phyloP scores from a whole-genome alignment of 352 stramenopile genomes.

The Blastocystis sp. region DNA sequence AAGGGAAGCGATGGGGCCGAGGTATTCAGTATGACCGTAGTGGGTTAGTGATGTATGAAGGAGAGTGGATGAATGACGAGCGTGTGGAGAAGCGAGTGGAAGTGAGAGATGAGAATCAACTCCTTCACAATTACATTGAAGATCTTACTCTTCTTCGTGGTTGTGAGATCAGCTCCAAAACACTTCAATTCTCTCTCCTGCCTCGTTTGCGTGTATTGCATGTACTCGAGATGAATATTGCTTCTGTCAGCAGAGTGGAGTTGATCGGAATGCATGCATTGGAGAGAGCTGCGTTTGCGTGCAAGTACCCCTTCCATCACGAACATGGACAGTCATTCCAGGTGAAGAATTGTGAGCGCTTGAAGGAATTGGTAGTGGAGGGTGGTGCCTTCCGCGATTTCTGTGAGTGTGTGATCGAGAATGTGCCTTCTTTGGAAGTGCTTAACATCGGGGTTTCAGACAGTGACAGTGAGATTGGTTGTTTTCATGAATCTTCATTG shows the following conservation, averaged over 20 bases:
- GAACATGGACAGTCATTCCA: neutral
- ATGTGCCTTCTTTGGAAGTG: neutral
- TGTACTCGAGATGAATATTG: neutral
- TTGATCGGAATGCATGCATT: neutral
- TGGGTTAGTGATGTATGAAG: neutral
- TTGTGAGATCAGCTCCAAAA: neutral
- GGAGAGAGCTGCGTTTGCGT: neutral
- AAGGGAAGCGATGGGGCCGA: conserved; percentile 13
- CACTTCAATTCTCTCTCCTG: neutral
- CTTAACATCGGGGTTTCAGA: neutral
- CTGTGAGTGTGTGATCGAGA: neutral
- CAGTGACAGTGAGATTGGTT: neutral
- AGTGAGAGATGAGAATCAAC: neutral
- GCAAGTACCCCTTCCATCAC: neutral
- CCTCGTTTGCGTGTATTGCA: neutral
- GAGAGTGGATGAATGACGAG: conserved; percentile 18
- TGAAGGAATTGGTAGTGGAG: neutral
- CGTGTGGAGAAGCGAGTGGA: neutral
- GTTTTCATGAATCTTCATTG: neutral
- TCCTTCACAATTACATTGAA: neutral
- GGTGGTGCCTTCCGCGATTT: neutral
- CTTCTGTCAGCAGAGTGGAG: neutral
- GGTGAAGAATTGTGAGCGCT: neutral
- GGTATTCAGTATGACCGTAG: conserved; percentile 21
- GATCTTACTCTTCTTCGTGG: neutral